Conservation (phyloP, 306 rosid genomes). For the Heteromeles arbutifolia region DNA sequence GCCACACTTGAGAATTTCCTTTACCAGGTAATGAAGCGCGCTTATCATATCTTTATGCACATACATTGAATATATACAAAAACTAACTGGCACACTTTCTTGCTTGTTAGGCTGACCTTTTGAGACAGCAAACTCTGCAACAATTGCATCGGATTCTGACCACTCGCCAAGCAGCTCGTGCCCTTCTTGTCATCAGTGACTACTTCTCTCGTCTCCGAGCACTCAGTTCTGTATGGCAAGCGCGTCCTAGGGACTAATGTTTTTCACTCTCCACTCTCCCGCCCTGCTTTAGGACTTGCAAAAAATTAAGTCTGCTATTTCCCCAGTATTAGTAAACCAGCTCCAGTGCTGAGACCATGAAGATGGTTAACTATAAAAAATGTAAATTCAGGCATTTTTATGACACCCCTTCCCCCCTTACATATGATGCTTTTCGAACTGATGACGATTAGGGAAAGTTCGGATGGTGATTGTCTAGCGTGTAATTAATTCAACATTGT, state of each 20-base stretch:
- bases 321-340: background rate
- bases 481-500: slow-evolving; percentile 7
- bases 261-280: background rate
- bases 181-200: slow-evolving; percentile 59
- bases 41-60: background rate
- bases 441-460: background rate
- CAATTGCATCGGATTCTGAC: slow-evolving; percentile 71
- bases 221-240: slow-evolving; percentile 80
- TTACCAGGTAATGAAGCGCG: slow-evolving; percentile 43
- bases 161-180: slow-evolving; percentile 67
- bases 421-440: background rate
- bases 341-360: background rate
- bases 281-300: background rate
- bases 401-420: background rate
- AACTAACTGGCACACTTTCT: background rate
- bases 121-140: slow-evolving; percentile 82
- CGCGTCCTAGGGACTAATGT: slow-evolving; percentile 54
- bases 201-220: slow-evolving; percentile 69
- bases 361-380: background rate
- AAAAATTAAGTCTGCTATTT: background rate
- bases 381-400: background rate
- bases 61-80: background rate
- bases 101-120: slow-evolving; percentile 62
- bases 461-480: background rate
- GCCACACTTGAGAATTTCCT: slow-evolving; percentile 69